These are phyloP conservation scores for Flaveria ramosissima DNA, from an alignment of 129 eudicot genomes.

Conservation along the genomic window DNA sequence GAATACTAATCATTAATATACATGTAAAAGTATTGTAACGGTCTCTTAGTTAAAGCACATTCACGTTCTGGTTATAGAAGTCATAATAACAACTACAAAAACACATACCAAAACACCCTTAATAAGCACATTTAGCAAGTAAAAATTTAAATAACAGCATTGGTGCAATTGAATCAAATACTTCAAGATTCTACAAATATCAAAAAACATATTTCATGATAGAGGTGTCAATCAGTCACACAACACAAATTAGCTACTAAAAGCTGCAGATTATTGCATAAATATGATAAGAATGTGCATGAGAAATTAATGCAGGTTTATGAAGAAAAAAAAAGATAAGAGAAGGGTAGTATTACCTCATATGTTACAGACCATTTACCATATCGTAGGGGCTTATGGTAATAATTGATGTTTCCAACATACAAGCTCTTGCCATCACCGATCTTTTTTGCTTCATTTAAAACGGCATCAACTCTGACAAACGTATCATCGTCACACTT, in stretches of 20 bases:
- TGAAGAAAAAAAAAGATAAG: not conserved
- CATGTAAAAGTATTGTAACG: not conserved
- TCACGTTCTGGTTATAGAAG: not conserved
- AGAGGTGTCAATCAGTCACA: not conserved
- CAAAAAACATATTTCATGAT: slow-evolving; percentile 3
- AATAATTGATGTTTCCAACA: slow-evolving; percentile 80
- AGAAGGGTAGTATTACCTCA: slow-evolving; percentile 48
- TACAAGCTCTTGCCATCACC: slow-evolving; percentile 58
- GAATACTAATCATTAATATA: not conserved
- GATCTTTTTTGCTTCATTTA: slow-evolving; percentile 57
- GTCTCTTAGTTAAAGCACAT: not conserved
- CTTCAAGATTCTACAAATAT: not conserved
- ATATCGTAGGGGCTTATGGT: slow-evolving; percentile 73
- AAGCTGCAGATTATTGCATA: not conserved
- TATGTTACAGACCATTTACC: slow-evolving; percentile 88
- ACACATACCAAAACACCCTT: not conserved
- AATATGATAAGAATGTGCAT: not conserved
- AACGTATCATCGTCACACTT: slow-evolving; percentile 97
- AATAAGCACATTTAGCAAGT: not conserved
- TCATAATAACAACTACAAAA: not conserved
- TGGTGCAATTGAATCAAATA: slow-evolving; percentile 1
- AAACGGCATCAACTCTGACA: slow-evolving; percentile 68
- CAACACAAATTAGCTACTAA: not conserved
- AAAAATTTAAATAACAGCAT: not conserved
- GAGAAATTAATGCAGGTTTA: not conserved